Conservation (phyloP, 2,329 filamentous ascomycete species). For the Ophiostoma piceae region DNA sequence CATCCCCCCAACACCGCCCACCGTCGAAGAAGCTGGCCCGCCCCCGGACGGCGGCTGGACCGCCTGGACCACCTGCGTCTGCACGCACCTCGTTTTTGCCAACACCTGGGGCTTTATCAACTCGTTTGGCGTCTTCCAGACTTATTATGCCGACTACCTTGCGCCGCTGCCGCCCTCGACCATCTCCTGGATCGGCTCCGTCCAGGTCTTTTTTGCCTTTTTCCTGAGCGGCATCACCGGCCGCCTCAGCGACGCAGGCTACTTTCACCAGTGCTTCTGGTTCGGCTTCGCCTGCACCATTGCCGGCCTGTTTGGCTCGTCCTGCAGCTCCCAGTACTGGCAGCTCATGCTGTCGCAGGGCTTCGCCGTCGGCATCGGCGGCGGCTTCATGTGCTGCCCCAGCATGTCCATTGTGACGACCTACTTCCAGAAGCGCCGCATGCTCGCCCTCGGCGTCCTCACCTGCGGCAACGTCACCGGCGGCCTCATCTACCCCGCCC, state of each 20-base stretch:
- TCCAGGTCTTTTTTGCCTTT: slow-evolving; percentile 26
- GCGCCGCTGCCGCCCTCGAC: slow-evolving; percentile 23
- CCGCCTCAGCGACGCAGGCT: slow-evolving; percentile 26
- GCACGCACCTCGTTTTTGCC: slow-evolving; percentile 31
- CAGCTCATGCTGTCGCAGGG: slow-evolving; percentile 35
- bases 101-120: slow-evolving; percentile 28
- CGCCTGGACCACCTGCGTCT: slow-evolving; percentile 20
- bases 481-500: slow-evolving; percentile 38
- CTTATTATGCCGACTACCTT: slow-evolving; percentile 27
- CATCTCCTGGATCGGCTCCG: slow-evolving; percentile 28
- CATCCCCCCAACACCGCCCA: slow-evolving; percentile 11
- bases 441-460: slow-evolving; percentile 34
- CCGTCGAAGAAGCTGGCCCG: slow-evolving; percentile 15
- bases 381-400: slow-evolving; percentile 37
- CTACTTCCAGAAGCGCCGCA: slow-evolving; percentile 36
- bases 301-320: slow-evolving; percentile 23
- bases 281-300: slow-evolving; percentile 20
- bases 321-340: slow-evolving; percentile 26
- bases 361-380: slow-evolving; percentile 36
- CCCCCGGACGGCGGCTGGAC: slow-evolving; percentile 20
- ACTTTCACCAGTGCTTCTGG: slow-evolving; percentile 24
- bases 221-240: slow-evolving; percentile 24
- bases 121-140: slow-evolving; percentile 29
- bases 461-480: slow-evolving; percentile 36
- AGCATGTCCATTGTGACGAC: slow-evolving; percentile 35